Evolutionary conservation across 106 monocot species (phyloP), one percentile per base, ranked within the genome.

Genomic region (Acanthochlamys bracteata): DNA sequence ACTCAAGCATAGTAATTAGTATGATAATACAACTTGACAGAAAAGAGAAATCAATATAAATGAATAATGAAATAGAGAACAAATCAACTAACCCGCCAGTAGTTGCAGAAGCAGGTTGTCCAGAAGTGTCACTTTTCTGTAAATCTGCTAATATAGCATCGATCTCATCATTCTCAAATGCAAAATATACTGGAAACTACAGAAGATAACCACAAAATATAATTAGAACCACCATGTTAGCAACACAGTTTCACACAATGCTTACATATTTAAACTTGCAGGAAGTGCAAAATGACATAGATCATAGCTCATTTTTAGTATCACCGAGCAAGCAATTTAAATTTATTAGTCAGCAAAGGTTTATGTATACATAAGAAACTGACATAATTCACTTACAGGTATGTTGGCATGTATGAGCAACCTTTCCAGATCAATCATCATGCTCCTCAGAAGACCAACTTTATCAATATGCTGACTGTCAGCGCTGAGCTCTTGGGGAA

Each of bases 111-210:
- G 92, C 78, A 70, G 91, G 85, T 53, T 98, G 98, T 61, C 77
- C 78, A 51, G 71, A 63, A 58, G 59, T 69, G 66, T 88, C 88
- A 71, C 74, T 85, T 67, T 40, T 85, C 23, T 57, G 64, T 7
- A 98, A 67, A 83, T 98, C 88, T 63, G 71, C 80, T 73, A 98
- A 65, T 73, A 92, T 59, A 53, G 67, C 69, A 71, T 83, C 75
- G 72, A 86, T 63, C 56, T 78, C 88, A 39, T 82, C 81, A 67
- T 89, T 76, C 63, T 98, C 92, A 58, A 77, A 92, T 25, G 98
- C 77, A 73, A 98, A 98, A 76, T 98, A 98, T 33, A 98, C 98
- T 33, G 98, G 92, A 82, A 92, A 98, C 98, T 98, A 85, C 72
- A 81, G 58, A n/a, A n/a, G n/a, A n/a, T n/a, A 60, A 76, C 0